phyloP scores from a whole-genome alignment of 768 basidiomycete species.

The Pisolithus albus region DNA sequence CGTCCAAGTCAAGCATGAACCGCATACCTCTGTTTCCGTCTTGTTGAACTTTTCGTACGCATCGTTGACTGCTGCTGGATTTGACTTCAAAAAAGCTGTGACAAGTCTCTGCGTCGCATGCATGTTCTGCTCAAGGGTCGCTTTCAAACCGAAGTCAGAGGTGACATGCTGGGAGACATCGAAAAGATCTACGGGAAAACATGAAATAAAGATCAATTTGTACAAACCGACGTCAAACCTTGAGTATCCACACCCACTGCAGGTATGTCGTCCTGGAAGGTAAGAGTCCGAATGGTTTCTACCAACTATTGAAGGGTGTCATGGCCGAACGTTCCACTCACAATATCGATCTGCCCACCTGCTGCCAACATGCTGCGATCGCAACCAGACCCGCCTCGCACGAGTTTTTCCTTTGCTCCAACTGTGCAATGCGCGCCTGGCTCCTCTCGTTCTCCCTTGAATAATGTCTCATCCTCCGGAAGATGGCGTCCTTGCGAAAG shows the following conservation, averaged over 20 bases:
- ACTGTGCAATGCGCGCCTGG: conserved; percentile 49
- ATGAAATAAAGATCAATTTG: background rate
- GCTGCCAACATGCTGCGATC: conserved; percentile 74
- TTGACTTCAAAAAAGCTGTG: conserved; percentile 43
- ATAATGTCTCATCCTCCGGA: conserved; percentile 78
- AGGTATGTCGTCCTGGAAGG: conserved; percentile 45
- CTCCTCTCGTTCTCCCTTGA: conserved; percentile 66
- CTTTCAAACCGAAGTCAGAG: conserved; percentile 24
- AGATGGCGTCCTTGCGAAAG: conserved; percentile 86
- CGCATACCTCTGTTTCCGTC: conserved; percentile 53
- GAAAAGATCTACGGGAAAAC: conserved; percentile 20
- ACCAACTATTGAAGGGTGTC: conserved; percentile 44
- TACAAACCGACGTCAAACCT: conserved; percentile 25
- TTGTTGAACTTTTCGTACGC: conserved; percentile 44
- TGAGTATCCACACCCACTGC: conserved; percentile 34
- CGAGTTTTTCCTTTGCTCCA: conserved; percentile 58
- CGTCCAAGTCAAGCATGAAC: background rate
- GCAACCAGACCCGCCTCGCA: conserved; percentile 68
- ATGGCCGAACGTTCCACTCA: background rate
- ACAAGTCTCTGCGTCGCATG: conserved; percentile 56
- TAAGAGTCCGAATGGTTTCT: conserved; percentile 56
- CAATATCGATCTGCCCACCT: conserved; percentile 39
- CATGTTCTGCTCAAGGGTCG: conserved; percentile 48
- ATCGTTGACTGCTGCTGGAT: conserved; percentile 28
- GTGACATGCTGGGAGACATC: conserved; percentile 28